Evolutionary conservation across 2,329 filamentous ascomycete species (phyloP).

Genomic region (Orbilia ellipsospora): DNA sequence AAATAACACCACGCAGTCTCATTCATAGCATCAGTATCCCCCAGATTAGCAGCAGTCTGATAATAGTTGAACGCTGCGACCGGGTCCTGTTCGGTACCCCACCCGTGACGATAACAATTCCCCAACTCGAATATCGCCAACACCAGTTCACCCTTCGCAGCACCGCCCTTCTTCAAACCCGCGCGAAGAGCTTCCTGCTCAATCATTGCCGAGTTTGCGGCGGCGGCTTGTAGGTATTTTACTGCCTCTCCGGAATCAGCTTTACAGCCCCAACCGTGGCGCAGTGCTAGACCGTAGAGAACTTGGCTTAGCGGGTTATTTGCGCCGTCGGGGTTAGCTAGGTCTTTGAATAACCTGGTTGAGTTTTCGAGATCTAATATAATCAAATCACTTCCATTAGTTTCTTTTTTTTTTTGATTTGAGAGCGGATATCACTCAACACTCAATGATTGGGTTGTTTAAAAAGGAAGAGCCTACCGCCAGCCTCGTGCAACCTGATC

Average conservation of each 20-base stretch:
- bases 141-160: constrained; percentile 94
- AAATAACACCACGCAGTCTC: constrained; percentile 95
- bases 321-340: constrained; percentile 83
- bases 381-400: neutral
- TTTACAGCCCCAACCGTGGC: constrained; percentile 91
- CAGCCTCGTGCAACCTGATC: constrained; percentile 90
- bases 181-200: constrained; percentile 86
- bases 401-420: too few species aligned
- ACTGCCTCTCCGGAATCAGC: constrained; percentile 79
- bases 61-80: constrained; percentile 91
- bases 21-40: constrained; percentile 97
- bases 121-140: constrained; percentile 95
- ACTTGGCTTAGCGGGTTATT: constrained; percentile 97
- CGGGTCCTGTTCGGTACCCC: constrained; percentile 88
- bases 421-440: too few species aligned
- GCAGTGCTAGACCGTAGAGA: constrained; percentile 88
- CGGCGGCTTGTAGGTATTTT: constrained; percentile 85
- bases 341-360: constrained; percentile 82
- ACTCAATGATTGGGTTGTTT: constrained; percentile 12
- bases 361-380: constrained; percentile 75
- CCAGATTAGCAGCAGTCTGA: constrained; percentile 94
- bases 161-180: constrained; percentile 90
- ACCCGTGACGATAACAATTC: constrained; percentile 92
- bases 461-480: constrained; percentile 64
- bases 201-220: constrained; percentile 86